A percentile compares a stretch with the other conserved stretches of the same genome.
Evolutionary conservation across 2,329 filamentous ascomycete species (phyloP).

Genomic region (Eurotiales sp.): DNA sequence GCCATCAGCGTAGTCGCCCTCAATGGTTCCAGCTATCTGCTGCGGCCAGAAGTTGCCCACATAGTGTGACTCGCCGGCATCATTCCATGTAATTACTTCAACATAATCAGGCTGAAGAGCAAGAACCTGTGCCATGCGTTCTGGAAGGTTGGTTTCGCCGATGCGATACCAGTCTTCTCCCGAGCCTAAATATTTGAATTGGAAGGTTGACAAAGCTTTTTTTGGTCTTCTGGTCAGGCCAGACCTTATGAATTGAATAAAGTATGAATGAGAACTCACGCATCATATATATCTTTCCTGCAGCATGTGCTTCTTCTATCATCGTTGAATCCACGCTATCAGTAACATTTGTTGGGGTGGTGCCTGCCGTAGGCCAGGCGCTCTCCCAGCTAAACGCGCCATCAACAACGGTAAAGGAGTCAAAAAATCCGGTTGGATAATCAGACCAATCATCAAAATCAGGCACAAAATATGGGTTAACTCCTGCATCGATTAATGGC

Average conservation of each 20-base stretch:
- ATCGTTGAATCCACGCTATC: constrained; percentile 1
- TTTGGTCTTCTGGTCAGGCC: background rate
- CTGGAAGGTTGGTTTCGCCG: constrained; percentile 9
- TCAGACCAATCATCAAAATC: constrained; percentile 8
- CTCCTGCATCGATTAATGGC: background rate
- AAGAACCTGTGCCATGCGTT: constrained; percentile 12
- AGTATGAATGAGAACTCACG: background rate
- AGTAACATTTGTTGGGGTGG: constrained; percentile 3
- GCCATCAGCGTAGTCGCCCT: constrained; percentile 4
- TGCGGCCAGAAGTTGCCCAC: constrained; percentile 12
- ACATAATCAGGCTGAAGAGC: constrained; percentile 9
- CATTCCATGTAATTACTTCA: constrained; percentile 12
- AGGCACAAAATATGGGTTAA: constrained; percentile 7
- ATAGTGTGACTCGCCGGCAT: constrained; percentile 14
- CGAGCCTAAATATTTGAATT: constrained; percentile 13
- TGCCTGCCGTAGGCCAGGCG: constrained; percentile 5
- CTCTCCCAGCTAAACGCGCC: constrained; percentile 12
- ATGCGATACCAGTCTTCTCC: constrained; percentile 9
- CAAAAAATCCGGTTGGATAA: constrained; percentile 8
- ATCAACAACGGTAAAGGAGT: constrained; percentile 4
- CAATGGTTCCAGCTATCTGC: constrained; percentile 6
- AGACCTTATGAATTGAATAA: no score
- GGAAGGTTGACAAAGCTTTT: constrained; percentile 10
- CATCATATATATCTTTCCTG: constrained; percentile 13
- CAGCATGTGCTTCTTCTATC: constrained; percentile 7